phyloP scores from a whole-genome alignment of 2,329 filamentous ascomycete genomes.

The Aspergillus ibericus region DNA sequence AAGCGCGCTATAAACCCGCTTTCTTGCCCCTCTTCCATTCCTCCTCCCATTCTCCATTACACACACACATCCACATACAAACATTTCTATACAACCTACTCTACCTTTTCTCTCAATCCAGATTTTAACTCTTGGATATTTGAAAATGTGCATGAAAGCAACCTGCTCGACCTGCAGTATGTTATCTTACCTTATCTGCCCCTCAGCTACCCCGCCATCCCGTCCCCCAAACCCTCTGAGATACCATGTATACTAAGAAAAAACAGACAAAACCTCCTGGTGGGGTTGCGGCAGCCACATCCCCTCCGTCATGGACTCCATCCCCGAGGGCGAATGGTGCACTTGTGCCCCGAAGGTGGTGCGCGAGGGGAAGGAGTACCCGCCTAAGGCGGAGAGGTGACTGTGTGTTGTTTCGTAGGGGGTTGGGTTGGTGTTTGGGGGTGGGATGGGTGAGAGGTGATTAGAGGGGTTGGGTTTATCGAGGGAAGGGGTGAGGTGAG shows the following conservation, averaged over 20 bases:
- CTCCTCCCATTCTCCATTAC: not conserved
- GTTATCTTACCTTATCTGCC: constrained; percentile 29
- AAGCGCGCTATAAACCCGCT: not conserved
- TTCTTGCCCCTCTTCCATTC: not conserved
- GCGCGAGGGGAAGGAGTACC: constrained; percentile 62
- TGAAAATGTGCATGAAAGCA: constrained; percentile 64
- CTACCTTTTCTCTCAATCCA: no score
- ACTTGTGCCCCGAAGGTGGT: constrained; percentile 64
- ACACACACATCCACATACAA: not conserved
- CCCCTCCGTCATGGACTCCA: constrained; percentile 59
- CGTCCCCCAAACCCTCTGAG: constrained; percentile 13
- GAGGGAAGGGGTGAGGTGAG: no score
- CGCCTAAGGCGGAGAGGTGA: constrained; percentile 60
- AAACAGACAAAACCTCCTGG: constrained; percentile 62
- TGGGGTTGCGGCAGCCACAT: constrained; percentile 66
- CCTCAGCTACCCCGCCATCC: not conserved
- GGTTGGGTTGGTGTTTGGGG: constrained; percentile 21
- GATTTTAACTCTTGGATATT: not conserved
- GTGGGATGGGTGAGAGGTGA: not conserved
- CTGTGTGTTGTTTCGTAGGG: constrained; percentile 17
- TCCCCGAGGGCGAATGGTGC: constrained; percentile 63
- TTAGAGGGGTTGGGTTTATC: no score
- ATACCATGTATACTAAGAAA: not conserved
- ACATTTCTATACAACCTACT: not conserved
- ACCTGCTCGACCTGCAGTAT: constrained; percentile 64